phyloP scores from a whole-genome alignment of 2,329 filamentous ascomycete species.

The Diaporthe australafricana region DNA sequence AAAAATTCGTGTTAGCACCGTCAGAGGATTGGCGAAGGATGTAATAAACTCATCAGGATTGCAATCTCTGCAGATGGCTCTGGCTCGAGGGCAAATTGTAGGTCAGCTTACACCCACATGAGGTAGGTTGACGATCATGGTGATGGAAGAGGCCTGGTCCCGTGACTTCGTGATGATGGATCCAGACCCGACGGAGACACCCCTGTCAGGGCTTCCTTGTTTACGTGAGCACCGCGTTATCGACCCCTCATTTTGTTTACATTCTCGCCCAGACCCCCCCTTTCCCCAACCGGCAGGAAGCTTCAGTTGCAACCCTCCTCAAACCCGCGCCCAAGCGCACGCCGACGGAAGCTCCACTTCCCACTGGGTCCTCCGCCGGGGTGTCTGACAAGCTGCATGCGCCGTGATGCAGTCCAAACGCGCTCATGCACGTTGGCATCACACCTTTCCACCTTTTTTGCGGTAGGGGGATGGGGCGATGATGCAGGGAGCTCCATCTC shows the following conservation, averaged over 20 bases:
- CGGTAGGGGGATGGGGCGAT: constrained; percentile 21
- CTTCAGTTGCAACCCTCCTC: constrained; percentile 28
- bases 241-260: constrained; percentile 37
- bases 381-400: constrained; percentile 28
- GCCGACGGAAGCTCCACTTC: constrained; percentile 14
- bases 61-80: background rate
- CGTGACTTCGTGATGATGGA: constrained; percentile 36
- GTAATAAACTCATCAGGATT: background rate
- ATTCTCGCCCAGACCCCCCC: constrained; percentile 27
- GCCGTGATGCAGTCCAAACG: constrained; percentile 30
- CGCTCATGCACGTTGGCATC: constrained; percentile 33
- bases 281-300: background rate
- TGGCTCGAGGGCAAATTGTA: background rate
- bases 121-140: background rate
- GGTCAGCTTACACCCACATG: background rate
- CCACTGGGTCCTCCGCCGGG: background rate
- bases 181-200: constrained; percentile 32
- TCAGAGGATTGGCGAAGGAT: constrained; percentile 12
- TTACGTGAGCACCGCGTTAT: constrained; percentile 35
- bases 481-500: constrained; percentile 16
- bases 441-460: constrained; percentile 25
- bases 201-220: constrained; percentile 36
- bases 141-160: background rate
- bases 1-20: background rate
- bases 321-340: constrained; percentile 24